Conservation (phyloP, 768 basidiomycete species). For the Phaeotremella skinneri region DNA sequence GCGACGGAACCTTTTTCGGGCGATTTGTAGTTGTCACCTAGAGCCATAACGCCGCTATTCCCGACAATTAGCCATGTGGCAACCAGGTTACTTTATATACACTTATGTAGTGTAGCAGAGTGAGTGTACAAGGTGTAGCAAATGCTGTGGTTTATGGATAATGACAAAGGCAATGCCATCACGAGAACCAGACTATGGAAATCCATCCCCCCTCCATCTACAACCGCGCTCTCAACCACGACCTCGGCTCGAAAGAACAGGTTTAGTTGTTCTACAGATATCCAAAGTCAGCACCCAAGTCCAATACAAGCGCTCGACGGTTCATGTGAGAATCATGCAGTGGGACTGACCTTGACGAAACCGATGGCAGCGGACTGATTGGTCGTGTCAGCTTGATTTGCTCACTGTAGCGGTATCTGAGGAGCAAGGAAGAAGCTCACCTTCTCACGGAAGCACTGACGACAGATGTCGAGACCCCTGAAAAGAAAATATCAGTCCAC, state of each 20-base stretch:
- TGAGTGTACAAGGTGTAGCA: too few species aligned
- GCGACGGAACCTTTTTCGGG: background rate
- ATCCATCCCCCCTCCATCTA: background rate
- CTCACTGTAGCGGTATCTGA: slow-evolving; percentile 8
- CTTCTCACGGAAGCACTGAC: slow-evolving; percentile 98
- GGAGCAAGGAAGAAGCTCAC: slow-evolving; percentile 29
- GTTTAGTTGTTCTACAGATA: slow-evolving; percentile 40
- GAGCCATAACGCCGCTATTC: background rate
- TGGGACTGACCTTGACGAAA: slow-evolving; percentile 73
- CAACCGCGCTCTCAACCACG: background rate
- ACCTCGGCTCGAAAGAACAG: slow-evolving; percentile 3
- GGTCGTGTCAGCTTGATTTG: slow-evolving; percentile 11
- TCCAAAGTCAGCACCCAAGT: slow-evolving; percentile 16
- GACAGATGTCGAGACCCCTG: slow-evolving; percentile 90
- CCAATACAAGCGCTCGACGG: too few species aligned
- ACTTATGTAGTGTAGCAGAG: too few species aligned
- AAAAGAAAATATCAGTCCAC: slow-evolving; percentile 9
- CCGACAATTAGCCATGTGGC: too few species aligned
- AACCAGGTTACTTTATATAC: too few species aligned
- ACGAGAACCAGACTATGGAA: background rate
- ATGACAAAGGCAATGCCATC: background rate
- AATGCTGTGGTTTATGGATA: too few species aligned
- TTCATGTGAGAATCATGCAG: background rate
- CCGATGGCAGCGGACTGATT: slow-evolving; percentile 71
- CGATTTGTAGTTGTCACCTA: background rate